Base-by-base conservation (phyloP, 768 basidiomycete genomes). In the Pulveroboletus ravenelii region DNA sequence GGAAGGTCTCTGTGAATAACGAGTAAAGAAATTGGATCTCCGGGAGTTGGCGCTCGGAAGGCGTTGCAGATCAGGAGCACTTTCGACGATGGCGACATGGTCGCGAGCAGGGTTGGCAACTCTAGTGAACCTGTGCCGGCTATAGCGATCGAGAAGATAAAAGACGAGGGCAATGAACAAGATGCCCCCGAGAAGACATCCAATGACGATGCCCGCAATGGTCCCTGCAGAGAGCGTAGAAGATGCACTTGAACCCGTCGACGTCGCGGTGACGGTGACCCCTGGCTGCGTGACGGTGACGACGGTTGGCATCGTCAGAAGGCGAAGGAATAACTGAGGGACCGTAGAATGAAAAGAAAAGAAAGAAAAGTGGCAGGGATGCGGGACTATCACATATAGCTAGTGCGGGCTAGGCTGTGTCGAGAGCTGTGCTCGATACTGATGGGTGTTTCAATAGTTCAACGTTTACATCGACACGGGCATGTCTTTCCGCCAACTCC, bases 181-280 rank as follows among this genome's bases (percentile, higher is more conserved):
- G 29, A 41, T 29, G 32, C 41, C 41, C 1, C 49, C 67, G 3
- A 61, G 14, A 9, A 63, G 40, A 30, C 25, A 13, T 8, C 58
- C 65, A 10, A 69, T 18, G 18, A 58, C 37, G 42, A 69, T 65
- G 34, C 53, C 61, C 10, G 57, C 59, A 14, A 64, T 42, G 13
- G 41, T 18, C 2, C 34, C 40, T 0, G 59, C 2, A 20, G 62
- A 50, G 14, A 63, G 36, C 3, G 47, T 27, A 9, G 55, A 38
- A 6, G 53, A 25, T 14, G 48, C 3, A 18, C 6, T 2, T 5
- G 46, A 14, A 15, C 30, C 39, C 1, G 45, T 27, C 13, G 43
- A 9, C 0, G 32, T 40, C n/a, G 45, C 23, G 40, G 58, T 49
- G 34, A 46, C 45, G 2, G 48, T 41, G 15, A 47, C n/a, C 3